Evolutionary conservation across 306 rosid genomes (phyloP).

Genomic region (Dryas alaskensis): DNA sequence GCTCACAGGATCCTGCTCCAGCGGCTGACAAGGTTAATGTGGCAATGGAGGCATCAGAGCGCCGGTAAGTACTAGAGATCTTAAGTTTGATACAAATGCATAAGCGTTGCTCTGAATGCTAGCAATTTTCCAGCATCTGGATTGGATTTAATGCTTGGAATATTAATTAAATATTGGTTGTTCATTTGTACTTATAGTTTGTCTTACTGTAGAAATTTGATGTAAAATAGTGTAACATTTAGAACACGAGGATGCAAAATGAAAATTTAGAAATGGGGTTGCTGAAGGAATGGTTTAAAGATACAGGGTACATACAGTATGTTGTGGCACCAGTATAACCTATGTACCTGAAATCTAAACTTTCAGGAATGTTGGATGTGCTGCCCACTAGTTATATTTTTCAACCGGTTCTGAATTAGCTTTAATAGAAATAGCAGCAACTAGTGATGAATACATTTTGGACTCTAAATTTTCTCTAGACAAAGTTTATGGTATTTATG

Average conservation of each 20-base stretch:
- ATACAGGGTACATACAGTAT: not conserved
- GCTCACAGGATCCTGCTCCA: constrained; percentile 49
- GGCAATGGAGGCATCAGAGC: constrained; percentile 33
- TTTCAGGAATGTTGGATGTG: constrained; percentile 2
- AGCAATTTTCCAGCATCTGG: not conserved
- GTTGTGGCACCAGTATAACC: not conserved
- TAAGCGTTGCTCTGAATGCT: not conserved
- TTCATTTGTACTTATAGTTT: not conserved
- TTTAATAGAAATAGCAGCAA: not conserved
- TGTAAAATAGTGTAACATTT: not conserved
- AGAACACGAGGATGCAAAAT: not conserved
- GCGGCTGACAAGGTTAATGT: constrained; percentile 32
- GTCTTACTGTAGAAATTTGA: not conserved
- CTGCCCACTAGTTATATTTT: not conserved
- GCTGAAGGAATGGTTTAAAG: not conserved
- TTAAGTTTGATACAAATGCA: not conserved
- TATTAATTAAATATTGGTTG: not conserved
- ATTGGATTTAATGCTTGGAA: constrained; percentile 1
- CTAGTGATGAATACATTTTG: not conserved
- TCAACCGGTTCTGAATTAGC: not conserved
- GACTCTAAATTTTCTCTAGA: not conserved
- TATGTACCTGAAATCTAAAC: not conserved
- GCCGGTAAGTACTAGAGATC: constrained; percentile 33
- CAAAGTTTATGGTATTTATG: not conserved
- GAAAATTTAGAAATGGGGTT: not conserved